These are phyloP conservation scores for Xylaria palmicola DNA, from an alignment of 495 filamentous ascomycete species.

Conservation along the genomic window DNA sequence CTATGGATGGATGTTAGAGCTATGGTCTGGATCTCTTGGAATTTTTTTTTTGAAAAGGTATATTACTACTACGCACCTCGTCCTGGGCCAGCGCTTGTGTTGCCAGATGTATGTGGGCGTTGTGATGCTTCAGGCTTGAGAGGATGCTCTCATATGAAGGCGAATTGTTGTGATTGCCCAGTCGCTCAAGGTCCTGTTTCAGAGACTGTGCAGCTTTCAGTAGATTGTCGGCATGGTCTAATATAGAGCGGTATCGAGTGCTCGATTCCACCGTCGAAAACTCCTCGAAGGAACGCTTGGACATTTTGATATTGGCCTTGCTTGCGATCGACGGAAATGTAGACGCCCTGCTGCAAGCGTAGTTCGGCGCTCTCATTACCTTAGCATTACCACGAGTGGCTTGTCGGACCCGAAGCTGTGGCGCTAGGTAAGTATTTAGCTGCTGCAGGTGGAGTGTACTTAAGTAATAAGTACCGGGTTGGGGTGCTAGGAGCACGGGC, in stretches of 20 bases:
- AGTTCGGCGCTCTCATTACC: too few relatives aligned
- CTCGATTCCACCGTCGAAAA: constrained; percentile 15
- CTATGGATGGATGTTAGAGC: constrained; percentile 10
- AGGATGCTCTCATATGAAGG: constrained; percentile 20
- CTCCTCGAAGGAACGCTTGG: constrained; percentile 27
- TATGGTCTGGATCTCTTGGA: too few relatives aligned
- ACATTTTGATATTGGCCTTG: constrained; percentile 18
- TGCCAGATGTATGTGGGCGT: constrained; percentile 21
- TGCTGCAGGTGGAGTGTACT: too few relatives aligned
- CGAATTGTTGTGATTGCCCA: constrained; percentile 3
- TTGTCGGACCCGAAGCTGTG: too few relatives aligned
- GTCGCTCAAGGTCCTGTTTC: constrained; percentile 28
- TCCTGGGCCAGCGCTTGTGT: constrained; percentile 19
- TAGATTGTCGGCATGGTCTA: constrained; percentile 34
- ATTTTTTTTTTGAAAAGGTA: not conserved
- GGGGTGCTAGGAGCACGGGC: not conserved
- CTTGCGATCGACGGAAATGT: not conserved
- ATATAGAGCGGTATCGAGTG: constrained; percentile 12
- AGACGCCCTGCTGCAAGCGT: too few relatives aligned
- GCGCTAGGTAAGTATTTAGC: too few relatives aligned
- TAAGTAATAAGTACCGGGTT: not conserved
- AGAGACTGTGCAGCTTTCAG: constrained; percentile 27
- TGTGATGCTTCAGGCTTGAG: constrained; percentile 24
- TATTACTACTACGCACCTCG: constrained; percentile 15
- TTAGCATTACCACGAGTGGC: too few relatives aligned